Conservation (phyloP, 257 asterid genomes). For the Solanum commersonii region DNA sequence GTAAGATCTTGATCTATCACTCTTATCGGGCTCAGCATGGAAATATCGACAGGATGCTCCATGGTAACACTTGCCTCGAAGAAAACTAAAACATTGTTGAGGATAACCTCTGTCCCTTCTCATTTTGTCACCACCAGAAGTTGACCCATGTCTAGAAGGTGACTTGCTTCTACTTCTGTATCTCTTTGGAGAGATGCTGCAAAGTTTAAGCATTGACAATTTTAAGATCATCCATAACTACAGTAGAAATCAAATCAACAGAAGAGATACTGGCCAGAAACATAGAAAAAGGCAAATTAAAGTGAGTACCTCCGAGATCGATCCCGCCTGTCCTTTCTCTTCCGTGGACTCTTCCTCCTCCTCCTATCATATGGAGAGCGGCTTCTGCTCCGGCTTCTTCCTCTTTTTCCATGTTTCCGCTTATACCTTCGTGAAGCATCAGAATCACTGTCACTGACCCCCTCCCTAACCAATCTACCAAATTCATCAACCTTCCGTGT, state of each 20-base stretch:
- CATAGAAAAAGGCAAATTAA: neutral
- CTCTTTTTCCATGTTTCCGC: slow-evolving; percentile 45
- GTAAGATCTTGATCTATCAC: slow-evolving; percentile 36
- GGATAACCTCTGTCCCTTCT: slow-evolving; percentile 40
- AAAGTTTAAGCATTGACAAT: slow-evolving; percentile 7
- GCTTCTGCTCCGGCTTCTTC: slow-evolving; percentile 71
- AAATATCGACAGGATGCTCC: slow-evolving; percentile 70
- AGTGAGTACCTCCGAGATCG: slow-evolving; percentile 66
- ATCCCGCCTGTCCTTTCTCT: slow-evolving; percentile 57
- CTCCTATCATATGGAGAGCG: slow-evolving; percentile 67
- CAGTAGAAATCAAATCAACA: neutral
- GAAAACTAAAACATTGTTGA: slow-evolving; percentile 57
- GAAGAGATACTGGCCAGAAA: neutral
- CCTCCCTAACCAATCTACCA: slow-evolving; percentile 88
- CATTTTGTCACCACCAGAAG: slow-evolving; percentile 29
- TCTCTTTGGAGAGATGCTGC: slow-evolving; percentile 73
- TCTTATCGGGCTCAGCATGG: slow-evolving; percentile 52
- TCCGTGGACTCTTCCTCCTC: slow-evolving; percentile 56
- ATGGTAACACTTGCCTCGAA: slow-evolving; percentile 75
- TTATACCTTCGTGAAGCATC: slow-evolving; percentile 46
- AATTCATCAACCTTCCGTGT: slow-evolving; percentile 59
- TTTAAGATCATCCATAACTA: neutral
- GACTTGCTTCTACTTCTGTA: slow-evolving; percentile 68
- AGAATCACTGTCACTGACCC: slow-evolving; percentile 64
- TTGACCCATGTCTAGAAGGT: slow-evolving; percentile 46